Base-by-base conservation (phyloP, 2,329 filamentous ascomycete genomes). In the Cytospora leucostoma region DNA sequence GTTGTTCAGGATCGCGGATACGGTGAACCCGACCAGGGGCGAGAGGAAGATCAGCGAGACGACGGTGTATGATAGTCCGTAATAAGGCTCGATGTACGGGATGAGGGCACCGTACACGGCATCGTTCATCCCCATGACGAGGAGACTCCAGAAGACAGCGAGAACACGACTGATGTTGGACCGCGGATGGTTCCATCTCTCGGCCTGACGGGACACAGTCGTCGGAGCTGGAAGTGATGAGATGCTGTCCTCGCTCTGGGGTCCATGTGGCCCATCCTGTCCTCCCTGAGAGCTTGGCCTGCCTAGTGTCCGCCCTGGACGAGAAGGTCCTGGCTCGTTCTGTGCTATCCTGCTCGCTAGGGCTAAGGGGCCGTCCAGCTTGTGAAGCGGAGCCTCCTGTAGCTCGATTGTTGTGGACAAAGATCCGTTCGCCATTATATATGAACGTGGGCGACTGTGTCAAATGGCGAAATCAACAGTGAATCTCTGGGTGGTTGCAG, bases 71-170 rank as follows among this genome's bases (percentile, higher is more conserved):
- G 73, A 75, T 19, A 82, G 75, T 33, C 72, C 50, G 68, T 82
- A 82, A 69, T 79, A 77, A 6, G 62, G 13, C 3, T 55, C 62
- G 51, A 66, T 52, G 37, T 66, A 66, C 11, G 65, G 65, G 19
- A 66, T 66, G 47, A 66, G 49, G n/a, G 65, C 62, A 1, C 84
- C 84, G 60, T 85, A 85, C 12, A 82, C 82, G 2, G 82, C 79
- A 72, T 86, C 84, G 61, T 85, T 86, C 11, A 82, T 79, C 0
- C 86, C 86, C 71, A 85, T 82, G 1, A 84, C 79, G 6, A 84
- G 69, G 65, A 88, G 84, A 7, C 79, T 81, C 76, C 79, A 86
- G 72, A 87, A 87, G 0, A 82, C 80, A 0, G 85, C 79, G 2
- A 77, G 73, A 1, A 85, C 75, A 11, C 81, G 79, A 66, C 76